These are phyloP conservation scores for Venturia oleaginea DNA, from an alignment of 2,329 filamentous ascomycete genomes.

Conservation along the genomic window DNA sequence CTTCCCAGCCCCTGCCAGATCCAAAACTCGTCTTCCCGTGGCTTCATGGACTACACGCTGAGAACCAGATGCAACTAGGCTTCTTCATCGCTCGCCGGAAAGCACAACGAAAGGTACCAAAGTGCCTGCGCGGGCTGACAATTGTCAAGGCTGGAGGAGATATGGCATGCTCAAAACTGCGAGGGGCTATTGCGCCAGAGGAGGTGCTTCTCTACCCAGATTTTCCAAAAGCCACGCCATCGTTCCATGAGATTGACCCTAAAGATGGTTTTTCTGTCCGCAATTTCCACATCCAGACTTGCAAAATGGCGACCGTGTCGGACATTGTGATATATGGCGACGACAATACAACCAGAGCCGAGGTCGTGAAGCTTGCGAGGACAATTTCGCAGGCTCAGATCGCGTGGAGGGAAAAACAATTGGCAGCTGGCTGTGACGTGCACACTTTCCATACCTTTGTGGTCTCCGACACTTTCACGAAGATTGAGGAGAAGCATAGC, in stretches of 20 bases:
- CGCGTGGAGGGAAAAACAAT: slow-evolving; percentile 59
- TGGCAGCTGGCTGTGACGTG: slow-evolving; percentile 43
- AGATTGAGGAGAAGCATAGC: slow-evolving; percentile 61
- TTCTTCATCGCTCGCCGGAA: slow-evolving; percentile 79
- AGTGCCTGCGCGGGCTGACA: slow-evolving; percentile 71
- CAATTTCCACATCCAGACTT: slow-evolving; percentile 93
- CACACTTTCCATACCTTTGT: slow-evolving; percentile 81
- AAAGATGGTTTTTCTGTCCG: slow-evolving; percentile 86
- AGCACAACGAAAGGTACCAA: slow-evolving; percentile 59
- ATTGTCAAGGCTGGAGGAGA: slow-evolving; percentile 85
- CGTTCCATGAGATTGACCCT: slow-evolving; percentile 76
- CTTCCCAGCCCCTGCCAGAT: slow-evolving; percentile 74
- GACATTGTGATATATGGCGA: slow-evolving; percentile 92
- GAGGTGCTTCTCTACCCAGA: slow-evolving; percentile 55
- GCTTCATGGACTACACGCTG: slow-evolving; percentile 84
- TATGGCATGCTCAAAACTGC: slow-evolving; percentile 63
- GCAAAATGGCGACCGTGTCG: slow-evolving; percentile 77
- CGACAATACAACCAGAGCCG: slow-evolving; percentile 50
- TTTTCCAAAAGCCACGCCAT: slow-evolving; percentile 29
- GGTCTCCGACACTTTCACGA: slow-evolving; percentile 52
- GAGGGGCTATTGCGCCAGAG: slow-evolving; percentile 74
- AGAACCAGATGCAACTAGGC: slow-evolving; percentile 78
- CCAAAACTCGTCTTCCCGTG: slow-evolving; percentile 88
- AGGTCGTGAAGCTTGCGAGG: slow-evolving; percentile 55
- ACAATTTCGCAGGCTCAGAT: slow-evolving; percentile 66